These are phyloP conservation scores for Chrysochromulina tobinii DNA, from an alignment of 78 protist genomes.

Conservation along the genomic window DNA sequence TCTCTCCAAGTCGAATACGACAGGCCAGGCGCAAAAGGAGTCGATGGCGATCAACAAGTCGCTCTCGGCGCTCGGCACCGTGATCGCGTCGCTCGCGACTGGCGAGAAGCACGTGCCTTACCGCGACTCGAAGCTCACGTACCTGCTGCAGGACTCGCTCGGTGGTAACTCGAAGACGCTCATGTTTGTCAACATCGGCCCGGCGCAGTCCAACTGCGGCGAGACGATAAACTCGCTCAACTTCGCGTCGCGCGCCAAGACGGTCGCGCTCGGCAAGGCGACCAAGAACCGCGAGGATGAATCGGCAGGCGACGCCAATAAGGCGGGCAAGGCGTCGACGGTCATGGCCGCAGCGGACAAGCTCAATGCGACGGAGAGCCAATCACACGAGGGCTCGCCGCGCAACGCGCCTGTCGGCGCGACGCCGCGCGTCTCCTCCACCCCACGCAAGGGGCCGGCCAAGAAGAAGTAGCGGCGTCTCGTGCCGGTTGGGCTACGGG, in stretches of 20 bases:
- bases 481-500: too few relatives aligned
- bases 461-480: too few relatives aligned
- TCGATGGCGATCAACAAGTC: conserved; percentile 50
- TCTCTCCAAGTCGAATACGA: not conserved
- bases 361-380: too few relatives aligned
- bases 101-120: conserved; percentile 31
- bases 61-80: conserved; percentile 59
- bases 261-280: conserved; percentile 16
- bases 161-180: conserved; percentile 18
- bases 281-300: not conserved
- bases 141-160: not conserved
- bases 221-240: conserved; percentile 26
- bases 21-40: conserved; percentile 23
- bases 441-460: too few relatives aligned
- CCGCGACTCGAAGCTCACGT: conserved; percentile 27
- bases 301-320: not conserved
- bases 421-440: too few relatives aligned
- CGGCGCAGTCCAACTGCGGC: not conserved
- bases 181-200: not conserved
- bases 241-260: conserved; percentile 10
- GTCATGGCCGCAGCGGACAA: not conserved
- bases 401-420: too few relatives aligned
- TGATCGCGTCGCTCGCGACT: conserved; percentile 54
- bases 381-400: too few relatives aligned
- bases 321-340: not conserved